Conservation (phyloP, 2,329 filamentous ascomycete genomes). For the Aspergillus clavatus region DNA sequence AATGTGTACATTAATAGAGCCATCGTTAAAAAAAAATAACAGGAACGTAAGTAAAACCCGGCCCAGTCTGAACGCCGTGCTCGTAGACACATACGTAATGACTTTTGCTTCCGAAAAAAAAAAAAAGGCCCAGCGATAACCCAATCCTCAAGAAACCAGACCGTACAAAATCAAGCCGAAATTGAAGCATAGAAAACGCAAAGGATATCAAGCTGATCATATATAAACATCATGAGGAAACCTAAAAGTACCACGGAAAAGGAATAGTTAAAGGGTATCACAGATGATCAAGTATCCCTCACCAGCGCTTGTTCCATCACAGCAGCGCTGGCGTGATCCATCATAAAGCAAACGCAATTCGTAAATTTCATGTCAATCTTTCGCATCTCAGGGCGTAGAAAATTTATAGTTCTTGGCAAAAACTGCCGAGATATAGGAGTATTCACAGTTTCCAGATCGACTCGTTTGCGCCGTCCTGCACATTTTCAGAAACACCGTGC, state of each 20-base stretch:
- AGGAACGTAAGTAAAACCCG: too few relatives aligned
- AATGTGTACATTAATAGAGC: too few relatives aligned
- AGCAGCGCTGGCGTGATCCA: constrained; percentile 16
- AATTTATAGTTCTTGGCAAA: too few relatives aligned
- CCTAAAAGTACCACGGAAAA: constrained; percentile 3
- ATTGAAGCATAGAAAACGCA: neutral
- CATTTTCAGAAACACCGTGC: constrained; percentile 33
- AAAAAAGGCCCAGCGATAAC: too few relatives aligned
- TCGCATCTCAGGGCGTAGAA: neutral
- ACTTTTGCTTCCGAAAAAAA: too few relatives aligned
- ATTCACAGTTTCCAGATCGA: constrained; percentile 36
- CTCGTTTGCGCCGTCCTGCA: constrained; percentile 28
- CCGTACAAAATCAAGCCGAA: too few relatives aligned
- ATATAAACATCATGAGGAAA: constrained; percentile 3
- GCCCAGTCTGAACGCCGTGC: too few relatives aligned
- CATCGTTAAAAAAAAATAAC: too few relatives aligned
- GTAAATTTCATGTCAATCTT: constrained; percentile 1
- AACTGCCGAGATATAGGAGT: constrained; percentile 2
- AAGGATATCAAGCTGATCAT: neutral
- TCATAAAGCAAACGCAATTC: constrained; percentile 12
- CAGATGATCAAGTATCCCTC: constrained; percentile 21
- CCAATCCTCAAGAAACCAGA: too few relatives aligned
- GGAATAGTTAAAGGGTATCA: constrained; percentile 31
- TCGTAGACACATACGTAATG: too few relatives aligned
- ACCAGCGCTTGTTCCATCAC: constrained; percentile 19